A percentile compares a stretch with the other conserved stretches of the same genome.
Conservation (phyloP, 257 asterid genomes). For the Anisodus tanguticus region DNA sequence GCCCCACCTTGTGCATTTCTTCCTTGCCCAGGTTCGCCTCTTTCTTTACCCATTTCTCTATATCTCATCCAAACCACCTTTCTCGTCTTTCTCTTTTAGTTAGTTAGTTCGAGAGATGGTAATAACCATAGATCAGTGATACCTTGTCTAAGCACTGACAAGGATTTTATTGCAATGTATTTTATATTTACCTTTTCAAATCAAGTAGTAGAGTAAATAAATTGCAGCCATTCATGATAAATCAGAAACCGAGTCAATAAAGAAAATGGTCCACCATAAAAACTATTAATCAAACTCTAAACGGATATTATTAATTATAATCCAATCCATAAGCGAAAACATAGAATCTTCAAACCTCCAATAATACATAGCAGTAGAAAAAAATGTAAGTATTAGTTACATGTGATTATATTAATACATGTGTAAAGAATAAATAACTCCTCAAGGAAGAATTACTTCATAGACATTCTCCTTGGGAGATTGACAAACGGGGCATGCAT, state of each 20-base stretch:
- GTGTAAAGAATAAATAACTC: background rate
- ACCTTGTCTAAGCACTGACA: background rate
- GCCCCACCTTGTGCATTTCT: slow-evolving; percentile 44
- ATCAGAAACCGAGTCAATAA: background rate
- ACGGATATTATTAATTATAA: too few relatives aligned
- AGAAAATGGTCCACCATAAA: background rate
- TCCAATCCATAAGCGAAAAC: background rate
- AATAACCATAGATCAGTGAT: background rate
- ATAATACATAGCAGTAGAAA: background rate
- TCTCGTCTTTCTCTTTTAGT: too few relatives aligned
- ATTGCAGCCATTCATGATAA: background rate
- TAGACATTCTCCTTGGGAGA: slow-evolving; percentile 21
- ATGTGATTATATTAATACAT: background rate
- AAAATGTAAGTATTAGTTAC: background rate
- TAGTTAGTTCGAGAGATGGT: too few relatives aligned
- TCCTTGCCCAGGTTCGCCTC: slow-evolving; percentile 45
- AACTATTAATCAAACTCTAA: background rate
- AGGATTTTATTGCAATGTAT: background rate
- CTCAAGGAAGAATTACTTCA: slow-evolving; percentile 36
- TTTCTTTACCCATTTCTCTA: background rate
- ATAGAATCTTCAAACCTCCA: background rate
- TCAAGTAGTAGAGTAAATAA: background rate
- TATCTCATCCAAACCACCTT: background rate
- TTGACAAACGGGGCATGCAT: slow-evolving; percentile 55
- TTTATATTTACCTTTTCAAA: background rate